Base-by-base conservation (phyloP, 345 rosid genomes). In the Clarkia xantiana region DNA sequence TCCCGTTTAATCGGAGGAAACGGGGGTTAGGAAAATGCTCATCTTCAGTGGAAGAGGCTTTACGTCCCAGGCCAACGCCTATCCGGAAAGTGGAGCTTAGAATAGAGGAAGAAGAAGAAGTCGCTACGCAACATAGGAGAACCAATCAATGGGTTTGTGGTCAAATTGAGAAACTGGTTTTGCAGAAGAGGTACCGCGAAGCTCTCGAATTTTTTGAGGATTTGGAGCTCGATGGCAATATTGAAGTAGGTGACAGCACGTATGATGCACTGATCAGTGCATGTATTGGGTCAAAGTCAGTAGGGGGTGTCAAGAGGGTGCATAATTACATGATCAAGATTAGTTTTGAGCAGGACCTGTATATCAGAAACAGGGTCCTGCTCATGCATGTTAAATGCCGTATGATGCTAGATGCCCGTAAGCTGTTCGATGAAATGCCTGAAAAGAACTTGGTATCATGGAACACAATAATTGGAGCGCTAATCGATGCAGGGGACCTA, bases 171-270 rank as follows among this genome's bases (percentile, higher is more conserved):
- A 85, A 89, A 63, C 65, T 77, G 51, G 90, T 70, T 41, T 59
- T 89, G 51, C 67, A 63, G 49, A 71, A 58, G 53, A 70, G 71
- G 40, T 74, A 62, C 34, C 65, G 74, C 19, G 83, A 85, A 45
- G 94, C 95, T 15, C 80, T 89, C 71, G 90, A 82, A n/a, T 67
- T 85, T 70, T 85, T 89, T 51, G 95, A 85, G 70, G 51, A 72
- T 58, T 58, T 85, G 70, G 95, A 80, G 71, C 58, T 73, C 15
- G 67, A 62, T 44, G 82, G 83, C 46, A 59, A 65, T 49, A 59
- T 62, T 57, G 78, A 68, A 2, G 64, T 84, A 44, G 75, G 68
- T 45, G 36, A 29, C 40, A 76, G 69, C 45, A 84, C 93, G 0
- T 84, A 78, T 45, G 89, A 84, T 67, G 94, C 89, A 0, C 75